A percentile compares a stretch with the other conserved stretches of the same genome.
These are phyloP conservation scores for Capronia epimyces DNA, from an alignment of 2,329 filamentous ascomycete species.

Conservation along the genomic window DNA sequence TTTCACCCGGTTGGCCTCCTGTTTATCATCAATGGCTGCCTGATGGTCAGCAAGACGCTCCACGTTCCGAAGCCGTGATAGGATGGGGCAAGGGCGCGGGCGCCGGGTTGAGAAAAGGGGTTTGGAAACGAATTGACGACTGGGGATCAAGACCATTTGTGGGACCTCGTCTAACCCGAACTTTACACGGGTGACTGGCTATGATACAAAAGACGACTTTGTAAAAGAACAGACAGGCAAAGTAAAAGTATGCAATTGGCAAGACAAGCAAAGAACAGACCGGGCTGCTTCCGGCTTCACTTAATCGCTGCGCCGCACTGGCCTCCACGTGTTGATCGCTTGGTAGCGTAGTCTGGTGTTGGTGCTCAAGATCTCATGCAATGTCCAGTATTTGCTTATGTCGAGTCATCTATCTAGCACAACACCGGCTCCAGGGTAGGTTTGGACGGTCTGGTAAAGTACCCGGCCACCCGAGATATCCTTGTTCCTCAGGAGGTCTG, in stretches of 20 bases:
- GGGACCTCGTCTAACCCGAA: too few relatives aligned
- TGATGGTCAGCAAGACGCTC: slow-evolving; percentile 93
- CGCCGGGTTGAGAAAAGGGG: not conserved
- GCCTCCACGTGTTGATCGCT: not conserved
- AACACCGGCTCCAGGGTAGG: not conserved
- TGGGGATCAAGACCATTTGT: not conserved
- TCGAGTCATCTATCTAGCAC: not conserved
- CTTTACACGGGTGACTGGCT: too few relatives aligned
- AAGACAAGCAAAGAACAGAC: not conserved
- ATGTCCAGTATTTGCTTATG: not conserved
- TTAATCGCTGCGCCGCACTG: not conserved
- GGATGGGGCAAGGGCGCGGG: not conserved
- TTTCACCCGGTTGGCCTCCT: slow-evolving; percentile 76
- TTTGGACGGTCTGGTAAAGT: too few relatives aligned
- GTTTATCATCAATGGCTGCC: slow-evolving; percentile 81
- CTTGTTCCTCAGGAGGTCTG: too few relatives aligned
- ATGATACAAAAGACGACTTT: too few relatives aligned
- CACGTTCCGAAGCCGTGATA: slow-evolving; percentile 76
- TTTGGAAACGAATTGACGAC: not conserved
- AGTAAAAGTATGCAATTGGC: not conserved
- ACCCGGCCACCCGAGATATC: too few relatives aligned
- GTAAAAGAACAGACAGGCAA: not conserved
- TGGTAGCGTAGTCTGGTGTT: too few relatives aligned
- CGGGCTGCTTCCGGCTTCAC: not conserved
- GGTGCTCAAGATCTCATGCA: not conserved